Percentiles rank a stretch among this genome's conserved stretches.
Conservation (phyloP, 495 filamentous ascomycete genomes). For the Penicillium herquei region DNA sequence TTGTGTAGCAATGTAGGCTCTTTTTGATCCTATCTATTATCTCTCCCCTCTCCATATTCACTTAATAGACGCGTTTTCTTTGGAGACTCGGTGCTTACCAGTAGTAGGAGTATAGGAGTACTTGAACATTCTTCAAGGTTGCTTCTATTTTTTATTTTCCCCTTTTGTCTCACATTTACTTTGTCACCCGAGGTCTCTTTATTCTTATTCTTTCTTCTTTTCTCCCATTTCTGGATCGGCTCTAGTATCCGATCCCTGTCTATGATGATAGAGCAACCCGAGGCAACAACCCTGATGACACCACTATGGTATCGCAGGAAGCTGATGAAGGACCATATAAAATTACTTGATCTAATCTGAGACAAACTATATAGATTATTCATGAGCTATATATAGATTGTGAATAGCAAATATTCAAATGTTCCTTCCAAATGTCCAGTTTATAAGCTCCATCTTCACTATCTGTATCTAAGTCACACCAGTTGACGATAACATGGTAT, state of each 20-base stretch:
- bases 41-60: no score
- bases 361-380: neutral
- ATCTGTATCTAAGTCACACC: neutral
- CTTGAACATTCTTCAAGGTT: no score
- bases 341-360: conserved; percentile 64
- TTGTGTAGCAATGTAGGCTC: no score
- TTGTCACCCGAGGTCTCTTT: conserved; percentile 5
- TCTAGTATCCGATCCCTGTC: conserved; percentile 8
- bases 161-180: conserved; percentile 5
- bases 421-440: neutral
- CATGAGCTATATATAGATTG: neutral
- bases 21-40: no score
- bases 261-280: conserved; percentile 46
- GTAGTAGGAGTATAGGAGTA: no score
- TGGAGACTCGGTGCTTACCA: no score
- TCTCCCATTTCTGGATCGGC: conserved; percentile 1
- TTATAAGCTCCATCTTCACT: neutral
- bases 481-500: neutral
- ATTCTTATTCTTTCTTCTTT: conserved; percentile 6
- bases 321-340: conserved; percentile 44
- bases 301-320: conserved; percentile 42
- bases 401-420: neutral
- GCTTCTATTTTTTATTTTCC: conserved; percentile 14
- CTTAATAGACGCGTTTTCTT: no score
- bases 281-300: conserved; percentile 32